phyloP scores from a whole-genome alignment of 1,284 basidiomycete genomes.

The Anthracocystis panici-leucophaei region DNA sequence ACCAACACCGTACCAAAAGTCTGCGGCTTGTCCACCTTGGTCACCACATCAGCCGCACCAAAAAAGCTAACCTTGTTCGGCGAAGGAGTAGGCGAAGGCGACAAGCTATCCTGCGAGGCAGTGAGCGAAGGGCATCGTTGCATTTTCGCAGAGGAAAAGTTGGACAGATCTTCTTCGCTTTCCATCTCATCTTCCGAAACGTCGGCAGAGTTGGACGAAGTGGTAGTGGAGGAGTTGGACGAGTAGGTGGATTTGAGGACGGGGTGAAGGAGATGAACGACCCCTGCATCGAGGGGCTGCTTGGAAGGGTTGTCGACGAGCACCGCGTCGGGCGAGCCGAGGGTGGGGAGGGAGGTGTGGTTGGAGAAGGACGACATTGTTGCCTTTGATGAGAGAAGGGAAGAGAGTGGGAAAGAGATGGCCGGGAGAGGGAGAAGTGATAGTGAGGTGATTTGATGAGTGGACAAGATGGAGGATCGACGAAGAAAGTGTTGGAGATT shows the following conservation, averaged over 20 bases:
- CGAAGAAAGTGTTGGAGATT: not conserved
- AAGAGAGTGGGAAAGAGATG: not conserved
- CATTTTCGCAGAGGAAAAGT: conserved; percentile 21
- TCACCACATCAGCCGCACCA: not conserved
- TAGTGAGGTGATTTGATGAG: not conserved
- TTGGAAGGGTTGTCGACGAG: conserved; percentile 22
- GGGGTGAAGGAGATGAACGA: conserved; percentile 17
- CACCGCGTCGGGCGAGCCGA: conserved; percentile 10
- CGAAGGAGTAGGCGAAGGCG: conserved; percentile 26
- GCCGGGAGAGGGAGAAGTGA: not conserved
- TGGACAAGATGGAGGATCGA: not conserved
- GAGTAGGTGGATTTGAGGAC: conserved; percentile 15
- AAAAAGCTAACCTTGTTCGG: conserved; percentile 24
- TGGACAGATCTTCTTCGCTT: conserved; percentile 11
- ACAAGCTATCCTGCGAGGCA: conserved; percentile 30
- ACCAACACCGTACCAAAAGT: conserved; percentile 36
- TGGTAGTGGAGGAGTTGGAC: not conserved
- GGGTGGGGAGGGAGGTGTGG: conserved; percentile 19
- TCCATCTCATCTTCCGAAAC: conserved; percentile 24
- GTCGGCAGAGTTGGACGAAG: not conserved
- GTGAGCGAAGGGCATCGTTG: conserved; percentile 36
- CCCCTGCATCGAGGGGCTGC: conserved; percentile 7
- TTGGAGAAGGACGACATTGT: conserved; percentile 22
- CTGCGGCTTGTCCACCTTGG: conserved; percentile 7
- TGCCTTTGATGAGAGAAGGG: not conserved